Evolutionary conservation across 768 basidiomycete species (phyloP).

Genomic region (Filobasidium wieringae): DNA sequence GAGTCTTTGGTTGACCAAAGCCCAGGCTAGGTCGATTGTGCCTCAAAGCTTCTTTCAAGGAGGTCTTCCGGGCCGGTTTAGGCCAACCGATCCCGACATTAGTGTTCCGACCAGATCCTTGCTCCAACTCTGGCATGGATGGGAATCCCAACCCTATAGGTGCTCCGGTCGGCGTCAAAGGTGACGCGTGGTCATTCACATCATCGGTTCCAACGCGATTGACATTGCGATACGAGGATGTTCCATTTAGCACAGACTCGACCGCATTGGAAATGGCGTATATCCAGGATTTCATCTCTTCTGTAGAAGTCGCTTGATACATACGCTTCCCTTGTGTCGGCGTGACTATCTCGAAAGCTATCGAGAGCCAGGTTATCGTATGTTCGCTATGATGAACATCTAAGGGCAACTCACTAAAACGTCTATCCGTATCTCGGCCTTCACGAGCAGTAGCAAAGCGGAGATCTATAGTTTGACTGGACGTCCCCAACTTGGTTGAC

Average conservation of each 20-base stretch:
- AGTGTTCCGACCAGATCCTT: too few relatives aligned
- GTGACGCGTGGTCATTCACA: not conserved
- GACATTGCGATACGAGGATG: slow-evolving; percentile 30
- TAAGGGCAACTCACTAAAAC: slow-evolving; percentile 28
- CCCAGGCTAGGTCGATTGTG: slow-evolving; percentile 8
- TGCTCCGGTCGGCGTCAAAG: not conserved
- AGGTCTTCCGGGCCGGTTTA: slow-evolving; percentile 3
- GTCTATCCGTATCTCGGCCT: slow-evolving; percentile 34
- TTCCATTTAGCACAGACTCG: slow-evolving; percentile 37
- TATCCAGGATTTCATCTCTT: slow-evolving; percentile 38
- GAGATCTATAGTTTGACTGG: slow-evolving; percentile 34
- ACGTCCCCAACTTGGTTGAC: slow-evolving; percentile 22
- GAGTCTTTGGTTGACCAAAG: not conserved
- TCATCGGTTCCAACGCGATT: slow-evolving; percentile 20
- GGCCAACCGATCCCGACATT: slow-evolving; percentile 3
- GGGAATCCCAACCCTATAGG: not conserved
- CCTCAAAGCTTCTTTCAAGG: slow-evolving; percentile 12
- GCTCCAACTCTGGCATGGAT: too few relatives aligned
- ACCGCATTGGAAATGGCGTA: slow-evolving; percentile 38
- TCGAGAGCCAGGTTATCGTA: too few relatives aligned
- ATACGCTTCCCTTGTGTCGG: slow-evolving; percentile 31
- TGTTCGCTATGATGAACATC: too few relatives aligned
- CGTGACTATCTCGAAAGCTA: slow-evolving; percentile 38
- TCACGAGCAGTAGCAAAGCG: slow-evolving; percentile 37
- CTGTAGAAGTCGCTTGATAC: slow-evolving; percentile 35